A percentile compares a stretch with the other conserved stretches of the same genome.
These are phyloP conservation scores for Truncatella angustata DNA, from an alignment of 2,329 filamentous ascomycete species.

Conservation along the genomic window DNA sequence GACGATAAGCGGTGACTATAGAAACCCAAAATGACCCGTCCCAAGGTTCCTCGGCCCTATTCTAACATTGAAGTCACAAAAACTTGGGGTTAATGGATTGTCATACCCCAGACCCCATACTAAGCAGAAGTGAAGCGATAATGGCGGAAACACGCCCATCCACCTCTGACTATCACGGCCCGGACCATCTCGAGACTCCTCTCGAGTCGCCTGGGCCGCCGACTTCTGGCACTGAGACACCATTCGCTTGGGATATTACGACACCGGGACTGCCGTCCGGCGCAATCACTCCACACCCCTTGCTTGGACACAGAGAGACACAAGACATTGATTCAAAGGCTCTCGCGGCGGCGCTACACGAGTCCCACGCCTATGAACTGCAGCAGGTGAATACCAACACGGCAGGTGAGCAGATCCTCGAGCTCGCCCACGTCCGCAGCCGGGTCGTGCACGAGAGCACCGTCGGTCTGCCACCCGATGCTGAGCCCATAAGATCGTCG, in stretches of 20 bases:
- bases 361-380: background rate
- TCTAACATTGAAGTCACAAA: background rate
- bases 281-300: background rate
- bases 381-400: background rate
- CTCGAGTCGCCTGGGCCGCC: background rate
- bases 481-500: conserved; percentile 12
- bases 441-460: background rate
- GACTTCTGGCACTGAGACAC: background rate
- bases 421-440: conserved; percentile 1
- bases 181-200: background rate
- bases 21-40: background rate
- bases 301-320: background rate
- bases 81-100: background rate
- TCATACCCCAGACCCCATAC: background rate
- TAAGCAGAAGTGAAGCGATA: background rate
- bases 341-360: background rate
- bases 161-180: background rate
- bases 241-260: background rate
- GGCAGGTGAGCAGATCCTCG: conserved; percentile 2
- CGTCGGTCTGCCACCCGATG: background rate
- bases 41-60: background rate
- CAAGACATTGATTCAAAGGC: background rate
- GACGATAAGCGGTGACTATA: background rate
- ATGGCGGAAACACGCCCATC: background rate
- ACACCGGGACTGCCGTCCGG: conserved; percentile 1